Percentiles rank a stretch among this genome's conserved stretches.
Conservation (phyloP, 192 early-diverging fungal genomes). For the Powellomyces hirtus region DNA sequence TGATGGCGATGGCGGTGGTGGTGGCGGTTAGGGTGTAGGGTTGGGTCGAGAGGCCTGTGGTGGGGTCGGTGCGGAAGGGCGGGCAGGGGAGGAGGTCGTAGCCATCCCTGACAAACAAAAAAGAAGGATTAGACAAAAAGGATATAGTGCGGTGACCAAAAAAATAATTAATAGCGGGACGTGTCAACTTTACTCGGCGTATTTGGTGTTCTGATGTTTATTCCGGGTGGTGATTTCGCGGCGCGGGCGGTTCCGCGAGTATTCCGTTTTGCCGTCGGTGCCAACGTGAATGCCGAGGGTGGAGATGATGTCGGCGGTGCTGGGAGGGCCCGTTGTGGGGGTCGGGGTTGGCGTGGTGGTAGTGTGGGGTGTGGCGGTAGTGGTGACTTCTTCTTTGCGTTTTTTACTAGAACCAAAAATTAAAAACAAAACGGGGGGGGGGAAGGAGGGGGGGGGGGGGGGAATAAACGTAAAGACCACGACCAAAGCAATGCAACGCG, state of each 20-base stretch:
- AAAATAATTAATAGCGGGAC: too few species aligned
- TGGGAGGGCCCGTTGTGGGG: too few species aligned
- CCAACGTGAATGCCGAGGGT: constrained; percentile 10
- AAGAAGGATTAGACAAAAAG: neutral
- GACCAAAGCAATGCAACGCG: too few species aligned
- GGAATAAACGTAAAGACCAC: too few species aligned
- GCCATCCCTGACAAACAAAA: constrained; percentile 11
- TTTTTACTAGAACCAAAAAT: too few species aligned
- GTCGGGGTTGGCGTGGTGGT: too few species aligned
- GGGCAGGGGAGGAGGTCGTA: constrained; percentile 52
- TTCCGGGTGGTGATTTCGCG: constrained; percentile 16
- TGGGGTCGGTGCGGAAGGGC: constrained; percentile 68
- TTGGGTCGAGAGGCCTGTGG: constrained; percentile 66
- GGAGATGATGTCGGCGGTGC: too few species aligned
- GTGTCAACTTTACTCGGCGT: too few species aligned
- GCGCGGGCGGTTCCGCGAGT: constrained; percentile 10
- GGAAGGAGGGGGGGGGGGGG: too few species aligned
- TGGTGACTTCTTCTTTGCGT: too few species aligned
- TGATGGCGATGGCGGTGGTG: constrained; percentile 73
- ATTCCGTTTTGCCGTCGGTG: constrained; percentile 20
- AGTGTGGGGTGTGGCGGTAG: too few species aligned
- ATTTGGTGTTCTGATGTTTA: constrained; percentile 1
- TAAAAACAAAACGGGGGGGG: too few species aligned
- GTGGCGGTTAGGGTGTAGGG: constrained; percentile 75
- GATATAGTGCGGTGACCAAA: neutral